These are phyloP conservation scores for Leucaena leucocephala DNA, from an alignment of 306 rosid genomes.

Conservation along the genomic window DNA sequence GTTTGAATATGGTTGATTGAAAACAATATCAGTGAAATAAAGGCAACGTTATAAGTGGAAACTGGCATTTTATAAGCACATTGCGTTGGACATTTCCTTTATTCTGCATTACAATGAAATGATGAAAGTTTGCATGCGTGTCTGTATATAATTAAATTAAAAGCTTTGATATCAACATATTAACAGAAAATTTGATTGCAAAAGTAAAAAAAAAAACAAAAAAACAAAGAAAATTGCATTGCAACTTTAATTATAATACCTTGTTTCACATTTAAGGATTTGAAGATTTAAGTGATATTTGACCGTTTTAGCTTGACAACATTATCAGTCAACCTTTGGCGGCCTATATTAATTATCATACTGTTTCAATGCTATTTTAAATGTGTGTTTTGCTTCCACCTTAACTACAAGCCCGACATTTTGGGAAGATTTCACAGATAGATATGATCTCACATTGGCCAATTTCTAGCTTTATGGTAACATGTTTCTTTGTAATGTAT, in stretches of 20 bases:
- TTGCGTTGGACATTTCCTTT: too few species aligned
- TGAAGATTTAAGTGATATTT: too few species aligned
- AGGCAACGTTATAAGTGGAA: too few species aligned
- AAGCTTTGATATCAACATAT: background rate
- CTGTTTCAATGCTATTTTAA: conserved; percentile 26
- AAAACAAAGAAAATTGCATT: too few species aligned
- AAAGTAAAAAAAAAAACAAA: too few species aligned
- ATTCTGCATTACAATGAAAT: background rate
- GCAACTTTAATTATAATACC: background rate
- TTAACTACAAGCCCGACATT: conserved; percentile 69
- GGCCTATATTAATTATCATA: conserved; percentile 11
- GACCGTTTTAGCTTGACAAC: conserved; percentile 1
- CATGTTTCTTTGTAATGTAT: background rate
- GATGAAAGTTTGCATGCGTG: background rate
- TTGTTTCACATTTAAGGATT: background rate
- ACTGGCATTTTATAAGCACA: too few species aligned
- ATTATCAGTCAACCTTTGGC: background rate
- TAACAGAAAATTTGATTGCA: background rate
- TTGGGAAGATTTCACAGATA: conserved; percentile 82
- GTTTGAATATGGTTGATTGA: too few species aligned
- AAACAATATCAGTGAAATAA: too few species aligned
- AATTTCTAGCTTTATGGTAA: background rate
- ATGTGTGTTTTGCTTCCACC: conserved; percentile 42
- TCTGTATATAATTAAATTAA: background rate
- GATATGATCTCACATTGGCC: conserved; percentile 2